Evolutionary conservation across 495 filamentous ascomycete species (phyloP), one percentile per base, ranked within the genome.

Genomic region (Lichenothelia convexa): DNA sequence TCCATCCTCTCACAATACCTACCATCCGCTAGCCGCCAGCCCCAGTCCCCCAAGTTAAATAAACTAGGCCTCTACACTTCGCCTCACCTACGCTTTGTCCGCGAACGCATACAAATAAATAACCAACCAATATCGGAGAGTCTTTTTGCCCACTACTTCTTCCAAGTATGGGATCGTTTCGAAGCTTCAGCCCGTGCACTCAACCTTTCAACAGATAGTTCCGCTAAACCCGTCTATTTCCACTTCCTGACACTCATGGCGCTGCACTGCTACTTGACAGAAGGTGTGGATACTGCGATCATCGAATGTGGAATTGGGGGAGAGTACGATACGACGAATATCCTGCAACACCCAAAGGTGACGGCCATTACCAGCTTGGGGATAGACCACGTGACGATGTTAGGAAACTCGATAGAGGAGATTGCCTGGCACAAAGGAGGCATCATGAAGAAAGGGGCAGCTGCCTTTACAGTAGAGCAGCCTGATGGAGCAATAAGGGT

Each of bases 341-440:
- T 95, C n/a, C 69, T 94, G 13, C 62, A 67, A 15, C 57, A 66
- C 18, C 87, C 87, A 5, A 70, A 70, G 11, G 79, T 71, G 2
- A 68, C 68, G 3, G 85, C 75, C 0, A 80, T 97, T 30, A 81
- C 75, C 9, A 84, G 75, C 32, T 61, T 97, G 18, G 89, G 84
- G 5, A 92, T 97, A 43, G 91, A 97, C 45, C 89, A 97, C 47
- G 71, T 74, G 11, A 64, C 62, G 12, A 62, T 84, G 50, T 67
- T 97, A 21, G 89, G 89, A 11, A 54, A 68, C 22, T 91, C 89
- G 0, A 73, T 93, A 29, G 80, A 85, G 33, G 67, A 86, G 44
- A 97, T 97, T 41, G 87, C 91, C 3, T 95, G 91, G 89, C 87
- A 97, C 49, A 95, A 97, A 54, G 80, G 70, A 9, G 89, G 89